Evolutionary conservation across 2,329 filamentous ascomycete genomes (phyloP).

Genomic region (Kalaharituber pfeilii): DNA sequence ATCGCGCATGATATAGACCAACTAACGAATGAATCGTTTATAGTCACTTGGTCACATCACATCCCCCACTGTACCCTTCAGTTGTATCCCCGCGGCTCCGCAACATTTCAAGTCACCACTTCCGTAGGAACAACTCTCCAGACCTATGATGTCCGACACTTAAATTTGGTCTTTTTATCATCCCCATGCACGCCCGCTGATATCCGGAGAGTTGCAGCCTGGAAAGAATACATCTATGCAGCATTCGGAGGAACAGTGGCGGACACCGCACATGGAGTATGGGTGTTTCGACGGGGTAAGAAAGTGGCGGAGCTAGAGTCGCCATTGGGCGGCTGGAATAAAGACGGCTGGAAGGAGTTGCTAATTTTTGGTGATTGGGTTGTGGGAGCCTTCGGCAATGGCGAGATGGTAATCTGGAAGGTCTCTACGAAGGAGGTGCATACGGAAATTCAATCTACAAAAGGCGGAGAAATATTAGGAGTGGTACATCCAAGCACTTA

Average conservation of each 20-base stretch:
- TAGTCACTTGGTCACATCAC: slow-evolving; percentile 89
- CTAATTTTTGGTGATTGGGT: slow-evolving; percentile 84
- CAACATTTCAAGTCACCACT: slow-evolving; percentile 92
- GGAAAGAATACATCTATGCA: slow-evolving; percentile 74
- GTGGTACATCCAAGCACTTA: slow-evolving; percentile 36
- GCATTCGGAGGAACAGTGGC: slow-evolving; percentile 56
- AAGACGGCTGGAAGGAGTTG: slow-evolving; percentile 39
- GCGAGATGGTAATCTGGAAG: slow-evolving; percentile 72
- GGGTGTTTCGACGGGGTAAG: slow-evolving; percentile 84
- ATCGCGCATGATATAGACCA: background rate
- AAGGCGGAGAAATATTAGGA: slow-evolving; percentile 16
- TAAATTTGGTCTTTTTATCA: slow-evolving; percentile 86
- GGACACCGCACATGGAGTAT: slow-evolving; percentile 47
- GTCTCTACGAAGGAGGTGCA: slow-evolving; percentile 70
- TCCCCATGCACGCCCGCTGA: slow-evolving; percentile 69
- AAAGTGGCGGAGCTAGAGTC: slow-evolving; percentile 58
- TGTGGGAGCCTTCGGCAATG: slow-evolving; percentile 55
- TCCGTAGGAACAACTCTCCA: slow-evolving; percentile 80
- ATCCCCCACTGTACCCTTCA: slow-evolving; percentile 77
- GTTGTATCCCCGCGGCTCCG: slow-evolving; percentile 79
- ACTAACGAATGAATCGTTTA: background rate
- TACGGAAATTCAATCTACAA: slow-evolving; percentile 32
- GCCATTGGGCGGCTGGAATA: slow-evolving; percentile 34
- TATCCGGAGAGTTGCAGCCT: slow-evolving; percentile 75
- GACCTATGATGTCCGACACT: slow-evolving; percentile 80